A percentile compares a stretch with the other conserved stretches of the same genome.
Conservation (phyloP, 306 rosid genomes). For the Vicia villosa region DNA sequence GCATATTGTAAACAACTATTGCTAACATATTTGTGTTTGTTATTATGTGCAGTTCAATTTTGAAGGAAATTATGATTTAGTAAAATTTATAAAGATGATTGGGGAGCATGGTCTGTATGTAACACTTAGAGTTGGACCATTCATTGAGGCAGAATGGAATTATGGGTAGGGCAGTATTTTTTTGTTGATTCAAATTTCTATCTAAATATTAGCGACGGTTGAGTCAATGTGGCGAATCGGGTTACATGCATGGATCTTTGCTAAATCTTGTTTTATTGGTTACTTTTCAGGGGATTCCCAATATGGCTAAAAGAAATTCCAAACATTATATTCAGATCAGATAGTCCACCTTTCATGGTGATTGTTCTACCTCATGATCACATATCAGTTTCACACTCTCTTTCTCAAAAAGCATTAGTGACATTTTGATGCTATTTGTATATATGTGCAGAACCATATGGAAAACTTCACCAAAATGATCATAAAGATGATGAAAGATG, state of each 20-base stretch:
- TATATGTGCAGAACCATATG: constrained; percentile 17
- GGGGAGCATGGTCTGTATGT: constrained; percentile 11
- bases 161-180: constrained; percentile 13
- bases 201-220: not conserved
- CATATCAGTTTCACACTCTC: constrained; percentile 3
- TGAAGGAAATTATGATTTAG: constrained; percentile 24
- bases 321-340: constrained; percentile 29
- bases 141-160: constrained; percentile 36
- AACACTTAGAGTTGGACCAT: constrained; percentile 34
- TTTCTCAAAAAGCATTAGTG: not conserved
- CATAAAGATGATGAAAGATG: constrained; percentile 26
- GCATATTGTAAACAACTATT: not conserved
- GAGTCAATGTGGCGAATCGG: not conserved
- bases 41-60: constrained; percentile 26
- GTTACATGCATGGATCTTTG: not conserved
- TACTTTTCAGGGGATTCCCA: constrained; percentile 24
- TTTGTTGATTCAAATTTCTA: not conserved
- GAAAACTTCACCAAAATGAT: constrained; percentile 15
- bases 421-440: not conserved
- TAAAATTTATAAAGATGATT: constrained; percentile 23
- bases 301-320: constrained; percentile 29
- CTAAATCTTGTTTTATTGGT: not conserved
- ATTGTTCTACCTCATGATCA: not conserved
- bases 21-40: not conserved
- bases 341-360: constrained; percentile 20